Conservation (phyloP, 108 stramenopile species). For the Cafeteria roenbergensis region DNA sequence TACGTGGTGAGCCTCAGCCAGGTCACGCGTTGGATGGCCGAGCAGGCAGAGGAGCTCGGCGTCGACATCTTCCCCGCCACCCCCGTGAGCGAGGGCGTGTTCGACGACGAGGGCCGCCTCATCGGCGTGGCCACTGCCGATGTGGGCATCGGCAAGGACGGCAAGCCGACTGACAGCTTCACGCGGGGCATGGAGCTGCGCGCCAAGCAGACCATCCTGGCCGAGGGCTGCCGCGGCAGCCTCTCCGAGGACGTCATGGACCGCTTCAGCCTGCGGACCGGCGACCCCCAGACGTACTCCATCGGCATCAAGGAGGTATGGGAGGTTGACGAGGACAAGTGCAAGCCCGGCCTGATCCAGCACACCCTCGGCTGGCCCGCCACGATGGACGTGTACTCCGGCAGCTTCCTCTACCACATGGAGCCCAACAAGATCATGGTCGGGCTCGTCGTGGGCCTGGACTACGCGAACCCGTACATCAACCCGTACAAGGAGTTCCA, state of each 20-base stretch:
- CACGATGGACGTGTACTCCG: slow-evolving; percentile 31
- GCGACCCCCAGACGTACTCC: slow-evolving; percentile 77
- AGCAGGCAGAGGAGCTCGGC: slow-evolving; percentile 83
- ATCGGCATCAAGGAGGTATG: slow-evolving; percentile 99
- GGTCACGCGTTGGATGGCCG: slow-evolving; percentile 77
- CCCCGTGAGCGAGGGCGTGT: slow-evolving; percentile 80
- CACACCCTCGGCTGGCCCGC: slow-evolving; percentile 94
- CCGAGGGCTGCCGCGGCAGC: slow-evolving; percentile 89
- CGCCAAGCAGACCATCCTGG: slow-evolving; percentile 87
- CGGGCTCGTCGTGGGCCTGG: slow-evolving; percentile 88
- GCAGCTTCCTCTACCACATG: slow-evolving; percentile 31
- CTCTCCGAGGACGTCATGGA: slow-evolving; percentile 80
- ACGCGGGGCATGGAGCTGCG: slow-evolving; percentile 84
- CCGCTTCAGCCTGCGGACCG: slow-evolving; percentile 63
- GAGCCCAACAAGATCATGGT: slow-evolving; percentile 80
- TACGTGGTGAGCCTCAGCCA: slow-evolving; percentile 78
- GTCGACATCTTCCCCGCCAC: slow-evolving; percentile 97
- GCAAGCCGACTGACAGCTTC: slow-evolving; percentile 71
- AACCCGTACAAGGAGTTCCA: slow-evolving; percentile 97
- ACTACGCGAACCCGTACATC: slow-evolving; percentile 95
- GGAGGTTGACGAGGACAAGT: slow-evolving; percentile 76
- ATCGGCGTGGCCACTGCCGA: slow-evolving; percentile 80
- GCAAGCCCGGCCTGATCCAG: slow-evolving; percentile 80
- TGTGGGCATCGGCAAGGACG: slow-evolving; percentile 86
- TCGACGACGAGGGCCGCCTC: slow-evolving; percentile 48